Evolutionary conservation across 768 basidiomycete species (phyloP).

Genomic region (Crassisporium funariophilum): DNA sequence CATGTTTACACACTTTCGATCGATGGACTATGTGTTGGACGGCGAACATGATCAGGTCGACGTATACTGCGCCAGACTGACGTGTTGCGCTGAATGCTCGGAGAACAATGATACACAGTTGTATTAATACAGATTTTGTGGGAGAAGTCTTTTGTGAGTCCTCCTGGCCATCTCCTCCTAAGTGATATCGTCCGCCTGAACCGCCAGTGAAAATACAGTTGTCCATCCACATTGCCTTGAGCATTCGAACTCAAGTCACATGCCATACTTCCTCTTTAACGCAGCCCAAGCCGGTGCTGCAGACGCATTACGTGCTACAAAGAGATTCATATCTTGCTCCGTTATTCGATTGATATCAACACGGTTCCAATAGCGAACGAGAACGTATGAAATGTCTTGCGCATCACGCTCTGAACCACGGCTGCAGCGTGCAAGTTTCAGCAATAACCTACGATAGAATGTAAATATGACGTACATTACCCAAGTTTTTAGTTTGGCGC

Average conservation of each 20-base stretch:
- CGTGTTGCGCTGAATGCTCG: slow-evolving; percentile 8
- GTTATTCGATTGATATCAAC: slow-evolving; percentile 86
- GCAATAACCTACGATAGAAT: slow-evolving; percentile 17
- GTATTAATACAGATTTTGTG: slow-evolving; percentile 18
- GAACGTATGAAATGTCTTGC: slow-evolving; percentile 70
- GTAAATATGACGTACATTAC: slow-evolving; percentile 56
- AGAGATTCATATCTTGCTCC: slow-evolving; percentile 83
- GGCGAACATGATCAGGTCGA: slow-evolving; percentile 1
- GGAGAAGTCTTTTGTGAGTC: slow-evolving; percentile 17
- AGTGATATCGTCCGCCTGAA: slow-evolving; percentile 1
- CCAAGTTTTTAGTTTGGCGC: slow-evolving; percentile 85
- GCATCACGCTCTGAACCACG: slow-evolving; percentile 74
- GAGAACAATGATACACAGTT: slow-evolving; percentile 13
- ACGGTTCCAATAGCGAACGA: slow-evolving; percentile 77
- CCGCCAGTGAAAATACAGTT: background rate
- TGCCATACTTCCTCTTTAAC: slow-evolving; percentile 73
- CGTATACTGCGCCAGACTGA: too few relatives aligned
- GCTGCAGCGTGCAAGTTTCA: slow-evolving; percentile 39
- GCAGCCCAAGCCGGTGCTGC: slow-evolving; percentile 75
- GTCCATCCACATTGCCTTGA: background rate
- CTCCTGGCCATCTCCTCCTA: slow-evolving; percentile 4
- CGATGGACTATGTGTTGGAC: too few relatives aligned
- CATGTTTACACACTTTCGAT: too few relatives aligned
- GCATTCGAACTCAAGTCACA: slow-evolving; percentile 31
- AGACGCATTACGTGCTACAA: slow-evolving; percentile 59